Percentiles rank a stretch among this genome's conserved stretches.
Conservation (phyloP, 2,329 filamentous ascomycete species). For the Leptographium radiaticola region DNA sequence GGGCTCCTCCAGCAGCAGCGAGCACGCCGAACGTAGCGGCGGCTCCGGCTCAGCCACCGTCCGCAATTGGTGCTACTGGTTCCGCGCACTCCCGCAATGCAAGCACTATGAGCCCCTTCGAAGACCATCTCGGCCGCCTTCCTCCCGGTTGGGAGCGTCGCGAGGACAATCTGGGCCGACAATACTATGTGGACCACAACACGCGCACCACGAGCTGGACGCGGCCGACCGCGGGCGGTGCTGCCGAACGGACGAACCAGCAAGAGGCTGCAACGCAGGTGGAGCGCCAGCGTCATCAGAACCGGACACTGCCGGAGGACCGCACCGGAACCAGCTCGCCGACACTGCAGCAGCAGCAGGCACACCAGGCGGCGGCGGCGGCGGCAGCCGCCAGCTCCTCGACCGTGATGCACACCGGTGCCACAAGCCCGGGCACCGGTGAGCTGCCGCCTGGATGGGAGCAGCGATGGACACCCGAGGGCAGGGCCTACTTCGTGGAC, state of each 20-base stretch:
- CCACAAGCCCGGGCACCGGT: conserved; percentile 84
- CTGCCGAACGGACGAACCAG: conserved; percentile 63
- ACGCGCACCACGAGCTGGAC: conserved; percentile 95
- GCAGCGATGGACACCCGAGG: conserved; percentile 88
- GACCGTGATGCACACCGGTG: conserved; percentile 89
- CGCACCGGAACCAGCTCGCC: conserved; percentile 88
- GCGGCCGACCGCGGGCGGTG: conserved; percentile 67
- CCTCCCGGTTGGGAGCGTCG: conserved; percentile 92
- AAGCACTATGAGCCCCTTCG: conserved; percentile 73
- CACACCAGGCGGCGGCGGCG: conserved; percentile 27
- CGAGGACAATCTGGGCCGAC: conserved; percentile 87
- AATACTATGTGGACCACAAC: conserved; percentile 98
- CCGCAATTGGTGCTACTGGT: conserved; percentile 12
- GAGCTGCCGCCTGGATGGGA: conserved; percentile 96
- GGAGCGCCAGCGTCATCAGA: conserved; percentile 87
- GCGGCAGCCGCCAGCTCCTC: conserved; percentile 40
- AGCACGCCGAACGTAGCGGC: background rate
- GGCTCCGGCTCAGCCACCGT: no score
- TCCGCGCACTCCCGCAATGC: conserved; percentile 26
- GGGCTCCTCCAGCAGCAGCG: conserved; percentile 13
- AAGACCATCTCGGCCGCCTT: conserved; percentile 86
- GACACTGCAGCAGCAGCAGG: conserved; percentile 48
- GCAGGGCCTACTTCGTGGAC: conserved; percentile 91
- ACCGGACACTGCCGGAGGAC: conserved; percentile 89
- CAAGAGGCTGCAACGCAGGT: conserved; percentile 78